Conservation (phyloP, 805 yeast genomes). For the Wickerhamomyces subpelliculosus region DNA sequence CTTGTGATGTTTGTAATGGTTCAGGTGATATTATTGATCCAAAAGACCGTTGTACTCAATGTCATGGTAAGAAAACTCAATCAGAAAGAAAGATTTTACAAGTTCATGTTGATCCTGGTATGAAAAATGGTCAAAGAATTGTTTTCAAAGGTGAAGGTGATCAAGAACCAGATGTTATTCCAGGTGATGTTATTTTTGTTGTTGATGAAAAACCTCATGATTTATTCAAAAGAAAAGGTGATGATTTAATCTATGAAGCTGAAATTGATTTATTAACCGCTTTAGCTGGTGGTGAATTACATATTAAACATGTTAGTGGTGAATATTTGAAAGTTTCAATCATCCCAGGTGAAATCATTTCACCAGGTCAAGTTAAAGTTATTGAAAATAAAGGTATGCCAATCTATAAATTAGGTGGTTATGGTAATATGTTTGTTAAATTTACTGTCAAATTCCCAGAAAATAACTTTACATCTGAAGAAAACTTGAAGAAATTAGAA, state of each 20-base stretch:
- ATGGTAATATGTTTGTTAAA: slow-evolving; percentile 53
- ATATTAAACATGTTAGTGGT: slow-evolving; percentile 32
- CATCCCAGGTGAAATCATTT: slow-evolving; percentile 44
- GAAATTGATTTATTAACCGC: slow-evolving; percentile 48
- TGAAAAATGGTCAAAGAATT: slow-evolving; percentile 43
- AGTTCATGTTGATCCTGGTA: slow-evolving; percentile 51
- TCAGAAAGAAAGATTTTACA: slow-evolving; percentile 44
- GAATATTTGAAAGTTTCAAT: slow-evolving; percentile 32
- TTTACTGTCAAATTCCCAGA: slow-evolving; percentile 55
- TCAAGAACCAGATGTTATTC: slow-evolving; percentile 48
- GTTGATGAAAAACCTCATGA: slow-evolving; percentile 32
- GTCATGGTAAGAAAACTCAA: slow-evolving; percentile 39
- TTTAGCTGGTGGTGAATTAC: slow-evolving; percentile 45
- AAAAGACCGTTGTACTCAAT: slow-evolving; percentile 30
- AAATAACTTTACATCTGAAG: slow-evolving; percentile 60
- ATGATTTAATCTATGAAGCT: slow-evolving; percentile 37
- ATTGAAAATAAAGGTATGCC: slow-evolving; percentile 62
- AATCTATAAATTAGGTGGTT: slow-evolving; percentile 9
- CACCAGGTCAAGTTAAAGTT: slow-evolving; percentile 41
- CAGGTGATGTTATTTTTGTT: slow-evolving; percentile 63
- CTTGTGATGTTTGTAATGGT: slow-evolving; percentile 40
- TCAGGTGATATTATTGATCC: slow-evolving; percentile 28
- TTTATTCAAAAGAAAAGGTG: slow-evolving; percentile 33
- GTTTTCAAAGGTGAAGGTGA: slow-evolving; percentile 57
- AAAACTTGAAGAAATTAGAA: slow-evolving; percentile 62